Evolutionary conservation across 257 asterid species (phyloP).

Genomic region (Hygrophila difformis): DNA sequence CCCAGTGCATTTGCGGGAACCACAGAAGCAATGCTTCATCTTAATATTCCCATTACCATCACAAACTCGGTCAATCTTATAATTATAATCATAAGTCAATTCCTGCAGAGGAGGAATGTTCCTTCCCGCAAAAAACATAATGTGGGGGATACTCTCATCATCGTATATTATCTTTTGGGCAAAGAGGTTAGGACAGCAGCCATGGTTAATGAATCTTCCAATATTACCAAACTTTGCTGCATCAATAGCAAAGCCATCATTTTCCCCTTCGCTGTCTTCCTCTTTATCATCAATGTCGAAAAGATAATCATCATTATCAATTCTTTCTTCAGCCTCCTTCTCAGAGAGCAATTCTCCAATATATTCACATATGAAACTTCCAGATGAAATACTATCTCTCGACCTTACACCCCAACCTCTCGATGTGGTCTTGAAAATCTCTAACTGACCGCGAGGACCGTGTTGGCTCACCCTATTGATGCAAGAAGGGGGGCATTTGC

Average conservation of each 20-base stretch:
- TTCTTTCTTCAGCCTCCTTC: conserved; percentile 50
- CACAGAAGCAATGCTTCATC: conserved; percentile 48
- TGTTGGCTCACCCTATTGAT: conserved; percentile 63
- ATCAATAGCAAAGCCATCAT: conserved; percentile 52
- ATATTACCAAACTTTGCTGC: conserved; percentile 56
- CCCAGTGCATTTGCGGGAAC: conserved; percentile 23
- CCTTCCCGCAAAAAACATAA: conserved; percentile 57
- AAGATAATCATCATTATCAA: conserved; percentile 52
- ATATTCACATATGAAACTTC: conserved; percentile 78
- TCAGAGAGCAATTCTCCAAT: conserved; percentile 59
- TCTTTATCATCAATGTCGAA: conserved; percentile 40
- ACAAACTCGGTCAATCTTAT: conserved; percentile 29
- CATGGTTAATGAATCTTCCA: conserved; percentile 80
- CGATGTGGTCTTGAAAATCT: conserved; percentile 56
- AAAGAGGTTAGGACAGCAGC: conserved; percentile 69
- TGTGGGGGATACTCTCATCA: conserved; percentile 60
- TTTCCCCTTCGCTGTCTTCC: conserved; percentile 6
- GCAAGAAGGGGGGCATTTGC: conserved; percentile 76
- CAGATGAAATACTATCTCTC: conserved; percentile 33
- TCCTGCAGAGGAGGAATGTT: conserved; percentile 53
- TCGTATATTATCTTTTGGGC: conserved; percentile 64
- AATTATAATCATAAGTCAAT: conserved; percentile 57
- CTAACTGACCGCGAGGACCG: conserved; percentile 41
- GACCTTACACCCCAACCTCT: conserved; percentile 95
- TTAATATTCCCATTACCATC: conserved; percentile 59